Percentiles rank a stretch among this genome's conserved stretches.
phyloP scores from a whole-genome alignment of 2,329 filamentous ascomycete species.

The Cryphonectria radicalis region DNA sequence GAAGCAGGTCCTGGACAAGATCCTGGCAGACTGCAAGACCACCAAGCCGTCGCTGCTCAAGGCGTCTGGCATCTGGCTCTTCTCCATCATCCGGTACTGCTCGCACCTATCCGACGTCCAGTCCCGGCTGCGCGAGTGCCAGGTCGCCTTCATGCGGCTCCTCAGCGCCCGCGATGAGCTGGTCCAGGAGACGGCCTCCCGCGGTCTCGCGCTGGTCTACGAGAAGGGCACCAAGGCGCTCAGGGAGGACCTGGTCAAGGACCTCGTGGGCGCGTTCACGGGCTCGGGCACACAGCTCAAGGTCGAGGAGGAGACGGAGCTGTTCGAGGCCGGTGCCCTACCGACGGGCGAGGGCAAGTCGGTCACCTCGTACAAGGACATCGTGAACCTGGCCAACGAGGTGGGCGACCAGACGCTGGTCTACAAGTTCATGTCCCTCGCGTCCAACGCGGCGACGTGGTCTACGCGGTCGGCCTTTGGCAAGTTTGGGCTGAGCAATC shows the following conservation, averaged over 20 bases:
- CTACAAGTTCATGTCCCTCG: constrained; percentile 98
- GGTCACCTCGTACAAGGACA: constrained; percentile 96
- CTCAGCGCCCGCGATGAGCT: constrained; percentile 89
- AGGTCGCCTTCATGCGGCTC: constrained; percentile 85
- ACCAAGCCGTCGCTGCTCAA: constrained; percentile 90
- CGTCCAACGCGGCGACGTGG: constrained; percentile 95
- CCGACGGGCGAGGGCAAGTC: constrained; percentile 89
- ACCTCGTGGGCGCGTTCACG: constrained; percentile 88
- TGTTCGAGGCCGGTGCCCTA: constrained; percentile 89
- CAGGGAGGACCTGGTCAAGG: constrained; percentile 81
- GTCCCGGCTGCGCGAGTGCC: constrained; percentile 73
- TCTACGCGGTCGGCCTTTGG: constrained; percentile 96
- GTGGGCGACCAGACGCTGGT: constrained; percentile 95
- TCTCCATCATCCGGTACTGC: constrained; percentile 89
- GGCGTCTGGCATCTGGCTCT: constrained; percentile 92
- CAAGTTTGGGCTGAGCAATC: constrained; percentile 87
- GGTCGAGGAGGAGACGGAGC: constrained; percentile 86
- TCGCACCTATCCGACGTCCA: constrained; percentile 79
- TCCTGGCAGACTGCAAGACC: constrained; percentile 76
- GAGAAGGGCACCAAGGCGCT: constrained; percentile 84
- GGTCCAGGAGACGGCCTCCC: constrained; percentile 92
- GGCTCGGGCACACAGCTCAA: constrained; percentile 75
- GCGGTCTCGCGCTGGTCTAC: constrained; percentile 90
- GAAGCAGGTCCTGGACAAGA: constrained; percentile 66
- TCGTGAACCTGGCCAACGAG: constrained; percentile 92